A percentile compares a stretch with the other conserved stretches of the same genome.
Evolutionary conservation across 805 yeast genomes (phyloP).

Genomic region (Candida fluviatilis): DNA sequence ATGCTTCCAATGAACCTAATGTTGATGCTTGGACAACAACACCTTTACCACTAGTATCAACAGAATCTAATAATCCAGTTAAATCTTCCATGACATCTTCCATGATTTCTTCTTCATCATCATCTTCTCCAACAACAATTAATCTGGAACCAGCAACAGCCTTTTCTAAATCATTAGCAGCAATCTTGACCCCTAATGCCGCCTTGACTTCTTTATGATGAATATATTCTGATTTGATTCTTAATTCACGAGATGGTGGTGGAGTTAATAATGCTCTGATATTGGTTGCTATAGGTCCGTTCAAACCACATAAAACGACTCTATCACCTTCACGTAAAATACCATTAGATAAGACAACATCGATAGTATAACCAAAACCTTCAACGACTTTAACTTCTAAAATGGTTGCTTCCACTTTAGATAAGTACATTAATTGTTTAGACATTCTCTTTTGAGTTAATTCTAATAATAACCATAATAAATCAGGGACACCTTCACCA

Average conservation of each 20-base stretch:
- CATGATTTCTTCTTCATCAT: conserved; percentile 95
- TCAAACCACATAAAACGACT: conserved; percentile 93
- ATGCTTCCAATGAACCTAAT: conserved; percentile 95
- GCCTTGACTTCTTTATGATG: conserved; percentile 99
- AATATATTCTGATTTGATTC: conserved; percentile 93
- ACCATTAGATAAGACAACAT: conserved; percentile 97
- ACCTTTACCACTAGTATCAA: conserved; percentile 93
- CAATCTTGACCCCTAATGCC: conserved; percentile 97
- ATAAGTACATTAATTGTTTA: conserved; percentile 92
- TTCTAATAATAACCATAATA: conserved; percentile 90
- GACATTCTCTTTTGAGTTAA: conserved; percentile 98
- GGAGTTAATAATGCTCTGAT: conserved; percentile 96
- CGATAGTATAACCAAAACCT: conserved; percentile 98
- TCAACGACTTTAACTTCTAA: conserved; percentile 97
- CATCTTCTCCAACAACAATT: conserved; percentile 92
- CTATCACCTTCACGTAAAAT: conserved; percentile 91
- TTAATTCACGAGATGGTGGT: conserved; percentile 93
- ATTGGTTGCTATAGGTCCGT: conserved; percentile 96
- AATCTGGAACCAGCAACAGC: conserved; percentile 99
- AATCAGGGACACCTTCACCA: conserved; percentile 99
- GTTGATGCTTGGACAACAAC: conserved; percentile 98
- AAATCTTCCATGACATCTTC: conserved; percentile 99
- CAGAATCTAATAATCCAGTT: conserved; percentile 90
- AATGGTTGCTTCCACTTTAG: conserved; percentile 92
- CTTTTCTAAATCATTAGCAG: conserved; percentile 95